These are phyloP conservation scores for Ganoderma meredithae DNA, from an alignment of 1,284 basidiomycete species.

Conservation along the genomic window DNA sequence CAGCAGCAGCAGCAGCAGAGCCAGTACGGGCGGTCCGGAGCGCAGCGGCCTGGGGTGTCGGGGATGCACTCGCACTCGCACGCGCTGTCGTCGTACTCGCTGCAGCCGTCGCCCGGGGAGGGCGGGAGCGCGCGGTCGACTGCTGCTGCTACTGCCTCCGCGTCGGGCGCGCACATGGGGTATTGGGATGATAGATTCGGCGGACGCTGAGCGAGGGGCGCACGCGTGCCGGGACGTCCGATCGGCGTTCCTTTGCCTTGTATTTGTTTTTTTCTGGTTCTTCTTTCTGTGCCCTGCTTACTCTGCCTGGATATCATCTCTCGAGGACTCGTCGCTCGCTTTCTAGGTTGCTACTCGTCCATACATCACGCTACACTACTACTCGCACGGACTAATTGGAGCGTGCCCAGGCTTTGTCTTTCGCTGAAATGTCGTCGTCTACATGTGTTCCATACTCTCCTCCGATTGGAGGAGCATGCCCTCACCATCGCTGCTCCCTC, in stretches of 20 bases:
- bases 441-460: not conserved
- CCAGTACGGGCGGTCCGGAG: constrained; percentile 10
- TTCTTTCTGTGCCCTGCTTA: not conserved
- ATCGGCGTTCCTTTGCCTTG: not conserved
- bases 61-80: constrained; percentile 13
- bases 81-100: constrained; percentile 23
- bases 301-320: not conserved
- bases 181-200: constrained; percentile 30
- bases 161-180: constrained; percentile 22
- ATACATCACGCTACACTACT: constrained; percentile 5
- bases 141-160: constrained; percentile 16
- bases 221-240: not conserved
- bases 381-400: constrained; percentile 16
- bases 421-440: not conserved
- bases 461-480: not conserved
- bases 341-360: constrained; percentile 3
- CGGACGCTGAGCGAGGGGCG: constrained; percentile 21
- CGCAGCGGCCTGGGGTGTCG: constrained; percentile 8
- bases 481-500: not conserved
- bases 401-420: not conserved
- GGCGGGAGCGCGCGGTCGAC: constrained; percentile 20
- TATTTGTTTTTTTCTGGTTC: not conserved
- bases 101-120: constrained; percentile 26
- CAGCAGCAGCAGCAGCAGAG: constrained; percentile 25
- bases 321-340: constrained; percentile 4